Base-by-base conservation (phyloP, 371 early-diverging fungal genomes). In the Rhizopus microsporus region DNA sequence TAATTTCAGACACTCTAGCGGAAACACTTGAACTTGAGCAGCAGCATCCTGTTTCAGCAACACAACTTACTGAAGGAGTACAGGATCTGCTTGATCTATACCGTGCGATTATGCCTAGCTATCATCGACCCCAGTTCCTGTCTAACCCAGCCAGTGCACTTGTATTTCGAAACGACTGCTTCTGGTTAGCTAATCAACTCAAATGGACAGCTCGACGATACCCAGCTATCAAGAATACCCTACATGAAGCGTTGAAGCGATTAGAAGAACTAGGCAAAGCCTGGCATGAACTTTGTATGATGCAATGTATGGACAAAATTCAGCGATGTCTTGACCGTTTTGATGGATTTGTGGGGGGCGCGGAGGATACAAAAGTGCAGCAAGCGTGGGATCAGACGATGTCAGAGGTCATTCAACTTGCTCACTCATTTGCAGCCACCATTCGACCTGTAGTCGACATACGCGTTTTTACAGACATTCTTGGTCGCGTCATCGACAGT, bases 101-200 rank as follows among this genome's bases (percentile, higher is more conserved):
- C 52, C 75, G 78, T 17, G 77, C 79, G n/a, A 61, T 82, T 7
- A 75, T 81, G 72, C 84, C 86, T 1, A 65, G 68, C 12, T 72
- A 71, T 54, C 74, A 82, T 52, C 71, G 75, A 16, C 45, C 56
- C 0, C 65, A 63, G 7, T 67, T 74, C 32, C 42, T 74, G 7
- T 52, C 67, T 5, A 62, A 78, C n/a, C 84, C 88, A 13, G 81
- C 85, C 4, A 57, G 81, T 23, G 65, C 83, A 0, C 77, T 89
- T 51, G 67, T 88, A 9, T 88, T 89, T 54, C 70, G 83, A 49
- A 91, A 89, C 38, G 91, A 91, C 58, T 91, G 91, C 55, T 72
- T 81, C 63, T 89, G 83, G 69, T 65, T 89, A 7, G 81, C 88
- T 65, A 43, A 68, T 56, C 61, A 67, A 62, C 23, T 69, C 48